A percentile compares a stretch with the other conserved stretches of the same genome.
These are phyloP conservation scores for Periconia macrospinosa DNA, from an alignment of 2,329 filamentous ascomycete species.

Conservation along the genomic window DNA sequence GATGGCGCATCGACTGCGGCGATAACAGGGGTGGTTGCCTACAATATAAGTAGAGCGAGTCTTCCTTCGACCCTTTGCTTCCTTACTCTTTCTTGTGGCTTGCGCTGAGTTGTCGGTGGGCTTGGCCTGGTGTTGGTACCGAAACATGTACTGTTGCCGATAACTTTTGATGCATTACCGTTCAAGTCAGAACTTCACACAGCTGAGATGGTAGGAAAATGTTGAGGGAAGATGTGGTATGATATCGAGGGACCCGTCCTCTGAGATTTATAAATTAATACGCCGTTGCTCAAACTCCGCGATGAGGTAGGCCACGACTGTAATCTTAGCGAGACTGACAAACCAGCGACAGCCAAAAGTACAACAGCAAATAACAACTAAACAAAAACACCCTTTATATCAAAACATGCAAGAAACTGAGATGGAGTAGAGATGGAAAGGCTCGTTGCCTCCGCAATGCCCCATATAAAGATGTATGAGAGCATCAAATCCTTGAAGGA, in stretches of 20 bases:
- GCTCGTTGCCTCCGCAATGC: background rate
- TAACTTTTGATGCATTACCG: too few species aligned
- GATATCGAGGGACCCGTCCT: too few species aligned
- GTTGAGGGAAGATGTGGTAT: too few species aligned
- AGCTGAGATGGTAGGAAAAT: too few species aligned
- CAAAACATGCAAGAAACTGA: background rate
- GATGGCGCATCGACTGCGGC: slow-evolving; percentile 2
- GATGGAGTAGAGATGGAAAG: background rate
- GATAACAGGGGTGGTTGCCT: background rate
- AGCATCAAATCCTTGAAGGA: background rate
- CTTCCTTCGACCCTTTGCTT: background rate
- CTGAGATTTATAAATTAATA: too few species aligned
- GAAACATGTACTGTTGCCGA: too few species aligned
- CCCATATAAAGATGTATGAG: background rate
- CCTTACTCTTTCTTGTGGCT: background rate
- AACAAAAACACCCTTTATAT: background rate
- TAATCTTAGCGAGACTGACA: too few species aligned
- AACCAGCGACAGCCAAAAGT: background rate
- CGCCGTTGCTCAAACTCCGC: too few species aligned
- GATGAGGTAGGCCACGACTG: too few species aligned
- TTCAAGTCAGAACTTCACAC: too few species aligned
- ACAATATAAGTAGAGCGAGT: background rate
- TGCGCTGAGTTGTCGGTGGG: background rate
- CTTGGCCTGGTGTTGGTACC: too few species aligned
- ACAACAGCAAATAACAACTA: background rate